Evolutionary conservation across 2,329 filamentous ascomycete species (phyloP).

Genomic region (Microdochium trichocladiopsis): DNA sequence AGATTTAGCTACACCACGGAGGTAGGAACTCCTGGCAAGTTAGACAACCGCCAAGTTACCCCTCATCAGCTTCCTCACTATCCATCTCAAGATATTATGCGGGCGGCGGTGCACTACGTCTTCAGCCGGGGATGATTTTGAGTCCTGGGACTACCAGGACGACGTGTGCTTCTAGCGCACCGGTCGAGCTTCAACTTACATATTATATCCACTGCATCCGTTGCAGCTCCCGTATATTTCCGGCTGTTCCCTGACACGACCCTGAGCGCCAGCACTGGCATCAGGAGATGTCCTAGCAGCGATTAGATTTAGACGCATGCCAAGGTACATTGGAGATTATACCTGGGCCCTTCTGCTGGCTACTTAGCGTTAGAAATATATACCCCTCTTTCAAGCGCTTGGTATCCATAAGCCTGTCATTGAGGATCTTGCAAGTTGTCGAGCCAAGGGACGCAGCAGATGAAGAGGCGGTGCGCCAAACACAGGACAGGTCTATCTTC

Average conservation of each 20-base stretch:
- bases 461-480: too few relatives aligned
- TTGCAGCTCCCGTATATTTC: neutral
- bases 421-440: too few relatives aligned
- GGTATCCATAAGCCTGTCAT: too few relatives aligned
- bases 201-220: neutral
- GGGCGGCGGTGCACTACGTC: neutral
- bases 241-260: neutral
- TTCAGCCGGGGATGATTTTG: neutral
- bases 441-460: too few relatives aligned
- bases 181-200: neutral
- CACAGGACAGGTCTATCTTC: too few relatives aligned
- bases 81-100: neutral
- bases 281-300: neutral
- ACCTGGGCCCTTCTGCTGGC: too few relatives aligned
- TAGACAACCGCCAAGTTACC: neutral
- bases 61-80: neutral
- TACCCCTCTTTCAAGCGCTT: too few relatives aligned
- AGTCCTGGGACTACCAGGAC: neutral
- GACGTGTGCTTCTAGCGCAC: neutral
- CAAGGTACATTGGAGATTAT: too few relatives aligned
- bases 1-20: constrained; percentile 21
- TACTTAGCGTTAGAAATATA: too few relatives aligned
- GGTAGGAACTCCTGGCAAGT: constrained; percentile 17
- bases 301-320: too few relatives aligned
- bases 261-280: neutral